Conservation (phyloP, 139 green algal species). For the Chlorella sp. region DNA sequence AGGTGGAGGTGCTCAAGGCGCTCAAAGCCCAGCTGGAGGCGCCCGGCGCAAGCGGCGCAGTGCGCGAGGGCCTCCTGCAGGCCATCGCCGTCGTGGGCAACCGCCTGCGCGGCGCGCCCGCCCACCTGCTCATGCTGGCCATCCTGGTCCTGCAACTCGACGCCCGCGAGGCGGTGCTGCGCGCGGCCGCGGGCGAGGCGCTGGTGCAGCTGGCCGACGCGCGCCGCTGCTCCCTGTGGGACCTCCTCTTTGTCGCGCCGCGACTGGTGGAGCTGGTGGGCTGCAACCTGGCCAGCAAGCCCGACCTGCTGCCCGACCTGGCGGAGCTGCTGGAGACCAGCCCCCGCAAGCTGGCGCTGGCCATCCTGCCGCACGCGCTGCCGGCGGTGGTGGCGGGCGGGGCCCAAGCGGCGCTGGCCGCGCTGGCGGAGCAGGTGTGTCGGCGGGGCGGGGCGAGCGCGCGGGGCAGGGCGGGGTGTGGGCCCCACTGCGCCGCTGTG, state of each 20-base stretch:
- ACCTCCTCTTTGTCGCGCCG: constrained; percentile 28
- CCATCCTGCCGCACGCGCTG: constrained; percentile 29
- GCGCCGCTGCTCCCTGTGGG: constrained; percentile 16
- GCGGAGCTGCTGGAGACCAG: constrained; percentile 33
- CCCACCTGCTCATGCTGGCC: constrained; percentile 38
- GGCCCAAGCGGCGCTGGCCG: constrained; percentile 26
- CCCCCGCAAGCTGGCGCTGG: constrained; percentile 18
- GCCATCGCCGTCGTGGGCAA: constrained; percentile 20
- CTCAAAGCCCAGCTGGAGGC: constrained; percentile 17
- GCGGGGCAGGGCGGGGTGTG: no score
- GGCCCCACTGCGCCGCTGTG: no score
- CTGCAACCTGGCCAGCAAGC: constrained; percentile 26
- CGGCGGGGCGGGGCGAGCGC: not conserved
- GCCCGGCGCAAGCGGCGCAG: not conserved
- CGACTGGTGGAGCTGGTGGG: constrained; percentile 46
- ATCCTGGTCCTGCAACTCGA: constrained; percentile 42
- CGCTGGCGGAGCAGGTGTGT: constrained; percentile 34
- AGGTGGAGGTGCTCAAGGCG: constrained; percentile 27
- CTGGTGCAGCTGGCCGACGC: constrained; percentile 8
- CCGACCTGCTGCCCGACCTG: constrained; percentile 38
- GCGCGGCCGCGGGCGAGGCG: constrained; percentile 31
- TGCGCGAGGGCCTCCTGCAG: constrained; percentile 26
- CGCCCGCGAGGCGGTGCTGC: constrained; percentile 18
- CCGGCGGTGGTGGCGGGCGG: not conserved
- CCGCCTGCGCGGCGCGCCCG: constrained; percentile 4